Percentiles rank a stretch among this genome's conserved stretches.
phyloP scores from a whole-genome alignment of 192 early-diverging fungal genomes.

The Coemansia sp. region DNA sequence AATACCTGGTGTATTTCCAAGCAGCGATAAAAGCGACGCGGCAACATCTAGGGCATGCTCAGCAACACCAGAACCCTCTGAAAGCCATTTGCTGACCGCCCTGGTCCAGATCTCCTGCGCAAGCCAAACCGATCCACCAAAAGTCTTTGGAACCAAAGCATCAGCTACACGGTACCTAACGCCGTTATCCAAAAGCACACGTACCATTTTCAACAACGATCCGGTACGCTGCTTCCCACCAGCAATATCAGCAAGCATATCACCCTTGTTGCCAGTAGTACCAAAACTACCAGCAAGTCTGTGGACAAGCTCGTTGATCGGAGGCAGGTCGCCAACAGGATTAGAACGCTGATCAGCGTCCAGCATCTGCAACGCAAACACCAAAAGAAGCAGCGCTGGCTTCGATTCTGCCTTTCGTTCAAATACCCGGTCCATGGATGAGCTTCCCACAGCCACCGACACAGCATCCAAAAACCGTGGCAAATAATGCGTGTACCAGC shows the following conservation, averaged over 20 bases:
- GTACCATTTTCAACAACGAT: background rate
- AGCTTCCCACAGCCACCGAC: conserved; percentile 4
- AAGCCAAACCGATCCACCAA: background rate
- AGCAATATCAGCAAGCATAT: background rate
- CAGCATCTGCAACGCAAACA: conserved; percentile 16
- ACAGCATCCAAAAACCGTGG: conserved; percentile 24
- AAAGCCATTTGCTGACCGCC: background rate
- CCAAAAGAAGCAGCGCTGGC: conserved; percentile 14
- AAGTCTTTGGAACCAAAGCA: background rate
- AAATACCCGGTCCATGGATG: background rate
- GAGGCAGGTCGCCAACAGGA: background rate
- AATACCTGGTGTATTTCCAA: background rate
- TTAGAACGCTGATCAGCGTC: background rate
- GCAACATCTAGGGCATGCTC: conserved; percentile 8
- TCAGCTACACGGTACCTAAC: background rate
- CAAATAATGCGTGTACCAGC: conserved; percentile 32
- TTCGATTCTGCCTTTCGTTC: background rate
- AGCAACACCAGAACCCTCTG: background rate
- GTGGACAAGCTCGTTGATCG: background rate
- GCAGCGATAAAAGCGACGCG: background rate
- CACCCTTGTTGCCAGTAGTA: background rate
- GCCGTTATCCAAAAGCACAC: background rate
- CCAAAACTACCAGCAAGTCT: conserved; percentile 6
- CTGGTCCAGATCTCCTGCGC: background rate
- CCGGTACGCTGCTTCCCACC: background rate